Conservation (phyloP, 192 early-diverging fungal genomes). For the Coemansia sp. region DNA sequence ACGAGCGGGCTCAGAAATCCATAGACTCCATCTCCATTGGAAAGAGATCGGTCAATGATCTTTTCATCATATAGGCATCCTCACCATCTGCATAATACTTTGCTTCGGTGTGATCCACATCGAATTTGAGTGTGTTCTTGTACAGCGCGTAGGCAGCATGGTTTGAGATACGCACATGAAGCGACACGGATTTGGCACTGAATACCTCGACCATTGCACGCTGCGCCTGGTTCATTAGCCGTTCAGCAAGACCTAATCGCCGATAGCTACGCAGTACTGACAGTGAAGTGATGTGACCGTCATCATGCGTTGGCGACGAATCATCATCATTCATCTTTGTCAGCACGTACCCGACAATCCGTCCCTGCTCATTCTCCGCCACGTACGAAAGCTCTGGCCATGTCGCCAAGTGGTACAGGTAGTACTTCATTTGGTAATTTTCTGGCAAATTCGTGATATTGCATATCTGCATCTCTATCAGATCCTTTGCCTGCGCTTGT, state of each 20-base stretch:
- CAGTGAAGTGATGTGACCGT: slow-evolving; percentile 97
- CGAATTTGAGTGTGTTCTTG: slow-evolving; percentile 88
- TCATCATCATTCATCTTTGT: slow-evolving; percentile 97
- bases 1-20: slow-evolving; percentile 26
- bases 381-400: slow-evolving; percentile 96
- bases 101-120: slow-evolving; percentile 83
- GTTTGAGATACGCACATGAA: slow-evolving; percentile 95
- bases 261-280: slow-evolving; percentile 97
- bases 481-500: slow-evolving; percentile 36
- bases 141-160: slow-evolving; percentile 91
- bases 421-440: slow-evolving; percentile 99
- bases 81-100: slow-evolving; percentile 99
- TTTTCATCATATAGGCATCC: slow-evolving; percentile 78
- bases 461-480: slow-evolving; percentile 92
- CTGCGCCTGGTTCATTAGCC: slow-evolving; percentile 89
- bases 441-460: slow-evolving; percentile 97
- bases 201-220: slow-evolving; percentile 87
- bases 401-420: slow-evolving; percentile 75
- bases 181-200: slow-evolving; percentile 80
- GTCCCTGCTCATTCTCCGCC: slow-evolving; percentile 87
- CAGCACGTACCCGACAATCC: slow-evolving; percentile 95
- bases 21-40: slow-evolving; percentile 26
- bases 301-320: slow-evolving; percentile 58
- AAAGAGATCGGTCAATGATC: slow-evolving; percentile 25
- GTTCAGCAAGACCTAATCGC: slow-evolving; percentile 94